phyloP scores from a whole-genome alignment of 164 flowering plant species.

The Magnolia sinica region DNA sequence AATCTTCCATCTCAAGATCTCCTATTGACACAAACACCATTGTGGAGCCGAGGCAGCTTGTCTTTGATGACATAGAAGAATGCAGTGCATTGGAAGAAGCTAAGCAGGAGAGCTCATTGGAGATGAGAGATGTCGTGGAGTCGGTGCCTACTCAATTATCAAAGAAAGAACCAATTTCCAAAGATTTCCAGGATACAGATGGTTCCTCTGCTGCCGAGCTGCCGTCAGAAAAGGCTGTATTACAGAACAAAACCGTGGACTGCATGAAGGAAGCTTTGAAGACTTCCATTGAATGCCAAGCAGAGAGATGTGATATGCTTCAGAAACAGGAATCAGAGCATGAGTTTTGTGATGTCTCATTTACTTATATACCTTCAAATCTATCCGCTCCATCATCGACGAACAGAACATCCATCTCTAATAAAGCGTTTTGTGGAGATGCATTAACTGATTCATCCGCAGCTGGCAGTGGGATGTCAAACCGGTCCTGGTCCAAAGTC shows the following conservation, averaged over 20 bases:
- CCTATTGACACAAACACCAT: conserved; percentile 18
- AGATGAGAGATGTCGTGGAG: conserved; percentile 1
- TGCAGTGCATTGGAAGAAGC: conserved; percentile 15
- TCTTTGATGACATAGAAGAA: conserved; percentile 44
- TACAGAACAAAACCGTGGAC: conserved; percentile 5
- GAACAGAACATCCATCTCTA: conserved; percentile 3
- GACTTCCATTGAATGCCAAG: conserved; percentile 14
- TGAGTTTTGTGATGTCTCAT: not conserved
- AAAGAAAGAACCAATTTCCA: not conserved
- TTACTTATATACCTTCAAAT: conserved; percentile 9
- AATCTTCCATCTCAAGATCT: conserved; percentile 14
- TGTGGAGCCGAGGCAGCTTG: conserved; percentile 47
- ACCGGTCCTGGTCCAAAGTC: not conserved
- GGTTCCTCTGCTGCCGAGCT: conserved; percentile 1
- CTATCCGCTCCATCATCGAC: conserved; percentile 7
- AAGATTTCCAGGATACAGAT: conserved; percentile 4
- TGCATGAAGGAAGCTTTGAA: conserved; percentile 12
- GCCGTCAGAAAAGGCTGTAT: conserved; percentile 7
- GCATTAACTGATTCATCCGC: conserved; percentile 1
- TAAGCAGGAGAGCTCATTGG: conserved; percentile 8
- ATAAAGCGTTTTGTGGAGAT: conserved; percentile 1
- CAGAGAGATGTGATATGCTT: conserved; percentile 7
- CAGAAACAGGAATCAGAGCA: conserved; percentile 3
- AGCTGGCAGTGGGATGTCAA: not conserved
- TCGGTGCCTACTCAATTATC: conserved; percentile 10